Evolutionary conservation across 176 grass and related monocot species (phyloP), one percentile per base, ranked within the genome.

Genomic region (Coix lacrymajobi): DNA sequence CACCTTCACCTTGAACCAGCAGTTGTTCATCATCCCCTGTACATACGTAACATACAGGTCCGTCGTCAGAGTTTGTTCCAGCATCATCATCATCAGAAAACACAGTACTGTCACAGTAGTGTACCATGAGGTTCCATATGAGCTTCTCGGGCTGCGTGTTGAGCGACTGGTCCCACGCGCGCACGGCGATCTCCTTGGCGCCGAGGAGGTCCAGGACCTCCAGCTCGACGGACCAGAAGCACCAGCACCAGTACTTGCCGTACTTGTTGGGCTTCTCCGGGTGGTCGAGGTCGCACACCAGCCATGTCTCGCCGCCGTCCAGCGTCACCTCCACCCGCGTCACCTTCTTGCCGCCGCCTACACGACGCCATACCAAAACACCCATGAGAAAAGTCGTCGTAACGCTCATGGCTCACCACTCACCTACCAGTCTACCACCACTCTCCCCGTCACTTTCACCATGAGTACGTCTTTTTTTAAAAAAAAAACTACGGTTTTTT

Each of bases 11-110:
- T 84, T 96, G 89, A 99, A 99, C 96, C 96, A 99, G 83, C 96
- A 99, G 68, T 99, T 99, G 91, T 96, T 99, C 96, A 99, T 96
- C 96, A 99, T 99, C 25, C 96, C 96, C 95, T 98, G 78, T 29
- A 57, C 7, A n/a, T n/a, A n/a, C n/a, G n/a, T n/a, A n/a, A n/a
- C n/a, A n/a, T n/a, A n/a, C n/a, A n/a, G n/a, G n/a, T n/a, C n/a
- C 20, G 26, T 19, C 49, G 22, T 54, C 49, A 54, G 49, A 54
- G 1, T 14, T 4, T n/a, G n/a, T n/a, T n/a, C n/a, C n/a, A n/a
- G 6, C 19, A 41, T 3, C 4, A 7, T 4, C 7, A 41, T 15
- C 76, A 43, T 58, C 17, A 31, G 56, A 20, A 29, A 32, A 25
- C 9, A 61, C 26, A 11, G 40, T 1, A 0, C 40, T 43, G 37